Evolutionary conservation across 768 basidiomycete species (phyloP).

Genomic region (Tylopilus subfusipes): DNA sequence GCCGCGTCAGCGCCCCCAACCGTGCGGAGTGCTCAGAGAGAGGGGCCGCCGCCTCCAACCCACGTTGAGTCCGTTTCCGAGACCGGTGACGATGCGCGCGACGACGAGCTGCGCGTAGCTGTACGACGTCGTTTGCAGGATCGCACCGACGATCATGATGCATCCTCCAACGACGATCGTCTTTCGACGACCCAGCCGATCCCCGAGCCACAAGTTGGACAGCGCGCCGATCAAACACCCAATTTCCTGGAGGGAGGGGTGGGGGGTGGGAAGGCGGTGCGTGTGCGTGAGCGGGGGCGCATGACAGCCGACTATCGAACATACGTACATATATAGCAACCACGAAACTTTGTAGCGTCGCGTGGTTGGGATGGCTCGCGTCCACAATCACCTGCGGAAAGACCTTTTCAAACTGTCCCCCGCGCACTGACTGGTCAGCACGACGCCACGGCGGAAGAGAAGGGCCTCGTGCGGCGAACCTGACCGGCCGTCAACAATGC

Average conservation of each 20-base stretch:
- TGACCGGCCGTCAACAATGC: slow-evolving; percentile 55
- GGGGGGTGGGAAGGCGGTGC: too few relatives aligned
- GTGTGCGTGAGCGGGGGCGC: neutral
- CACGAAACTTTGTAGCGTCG: slow-evolving; percentile 56
- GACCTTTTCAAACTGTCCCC: slow-evolving; percentile 48
- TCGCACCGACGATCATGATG: slow-evolving; percentile 61
- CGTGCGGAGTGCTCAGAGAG: too few relatives aligned
- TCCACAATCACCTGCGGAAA: slow-evolving; percentile 54
- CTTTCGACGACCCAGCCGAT: slow-evolving; percentile 54
- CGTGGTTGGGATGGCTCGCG: slow-evolving; percentile 38
- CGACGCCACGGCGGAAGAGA: neutral
- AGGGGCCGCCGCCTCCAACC: too few relatives aligned
- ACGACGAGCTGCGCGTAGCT: slow-evolving; percentile 60
- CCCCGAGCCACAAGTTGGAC: slow-evolving; percentile 59
- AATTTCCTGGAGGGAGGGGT: slow-evolving; percentile 43
- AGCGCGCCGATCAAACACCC: slow-evolving; percentile 64
- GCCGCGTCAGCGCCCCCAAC: too few relatives aligned
- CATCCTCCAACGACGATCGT: slow-evolving; percentile 57
- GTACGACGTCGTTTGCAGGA: slow-evolving; percentile 54
- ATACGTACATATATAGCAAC: slow-evolving; percentile 58
- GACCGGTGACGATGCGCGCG: slow-evolving; percentile 55
- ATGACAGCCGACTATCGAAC: neutral
- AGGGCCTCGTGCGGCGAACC: slow-evolving; percentile 26
- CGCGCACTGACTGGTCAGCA: slow-evolving; percentile 8
- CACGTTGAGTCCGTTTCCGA: slow-evolving; percentile 65